phyloP scores from a whole-genome alignment of 2,329 filamentous ascomycete species.

The Sarocladium kiliense region DNA sequence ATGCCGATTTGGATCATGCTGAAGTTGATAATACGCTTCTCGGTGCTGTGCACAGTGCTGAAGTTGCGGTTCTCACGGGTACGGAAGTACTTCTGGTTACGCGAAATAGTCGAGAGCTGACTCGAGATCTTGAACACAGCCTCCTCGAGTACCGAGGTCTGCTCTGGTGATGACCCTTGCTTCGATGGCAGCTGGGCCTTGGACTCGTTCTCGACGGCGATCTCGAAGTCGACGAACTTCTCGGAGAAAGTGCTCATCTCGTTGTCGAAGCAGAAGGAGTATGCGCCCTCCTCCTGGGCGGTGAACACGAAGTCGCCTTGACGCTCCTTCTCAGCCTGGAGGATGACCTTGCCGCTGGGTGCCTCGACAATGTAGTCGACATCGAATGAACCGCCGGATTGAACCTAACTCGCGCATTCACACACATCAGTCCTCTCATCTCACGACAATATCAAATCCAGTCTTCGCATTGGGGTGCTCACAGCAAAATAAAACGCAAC shows the following conservation, averaged over 20 bases:
- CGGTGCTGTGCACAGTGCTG: conserved; percentile 93
- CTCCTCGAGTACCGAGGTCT: conserved; percentile 84
- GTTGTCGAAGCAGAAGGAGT: conserved; percentile 97
- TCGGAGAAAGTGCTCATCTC: conserved; percentile 97
- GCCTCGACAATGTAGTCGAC: conserved; percentile 87
- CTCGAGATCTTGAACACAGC: conserved; percentile 92
- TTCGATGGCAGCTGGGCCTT: conserved; percentile 80
- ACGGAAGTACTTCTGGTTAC: conserved; percentile 99
- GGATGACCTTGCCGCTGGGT: conserved; percentile 72
- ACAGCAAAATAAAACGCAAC: conserved; percentile 99
- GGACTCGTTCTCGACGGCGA: conserved; percentile 87
- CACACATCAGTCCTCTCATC: background rate
- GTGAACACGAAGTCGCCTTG: conserved; percentile 99
- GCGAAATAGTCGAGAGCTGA: conserved; percentile 86
- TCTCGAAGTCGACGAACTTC: conserved; percentile 97
- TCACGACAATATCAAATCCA: conserved; percentile 12
- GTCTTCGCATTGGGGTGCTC: conserved; percentile 13
- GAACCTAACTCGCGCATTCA: conserved; percentile 55
- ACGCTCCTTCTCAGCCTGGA: conserved; percentile 84
- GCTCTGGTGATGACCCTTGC: conserved; percentile 82
- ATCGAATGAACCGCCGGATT: conserved; percentile 98
- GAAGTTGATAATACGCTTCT: conserved; percentile 95
- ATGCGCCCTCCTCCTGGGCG: conserved; percentile 80
- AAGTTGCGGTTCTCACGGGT: conserved; percentile 99
- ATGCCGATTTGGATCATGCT: conserved; percentile 87